Conservation (phyloP, 768 basidiomycete genomes). For the Lactarius hatsudake region DNA sequence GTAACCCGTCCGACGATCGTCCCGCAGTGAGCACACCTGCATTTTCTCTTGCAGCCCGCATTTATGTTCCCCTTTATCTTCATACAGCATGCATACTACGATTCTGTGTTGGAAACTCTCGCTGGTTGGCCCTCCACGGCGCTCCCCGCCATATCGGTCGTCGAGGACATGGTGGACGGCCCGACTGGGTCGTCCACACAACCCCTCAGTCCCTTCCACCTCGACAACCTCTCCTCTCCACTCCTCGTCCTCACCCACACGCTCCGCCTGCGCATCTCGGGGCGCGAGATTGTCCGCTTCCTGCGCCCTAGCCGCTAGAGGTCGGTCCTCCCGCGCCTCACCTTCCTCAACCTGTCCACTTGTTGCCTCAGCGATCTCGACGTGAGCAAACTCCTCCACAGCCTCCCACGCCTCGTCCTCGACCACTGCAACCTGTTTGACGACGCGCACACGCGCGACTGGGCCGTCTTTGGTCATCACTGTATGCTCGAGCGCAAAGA, state of each 20-base stretch:
- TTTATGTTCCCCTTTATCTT: too few relatives aligned
- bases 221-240: conserved; percentile 54
- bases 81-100: conserved; percentile 54
- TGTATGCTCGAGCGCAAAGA: conserved; percentile 43
- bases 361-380: conserved; percentile 54
- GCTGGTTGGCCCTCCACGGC: conserved; percentile 54
- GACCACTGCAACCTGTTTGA: conserved; percentile 62
- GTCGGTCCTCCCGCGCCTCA: conserved; percentile 32
- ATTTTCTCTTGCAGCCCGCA: conserved; percentile 42
- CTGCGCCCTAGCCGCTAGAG: too few relatives aligned
- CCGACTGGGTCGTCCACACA: conserved; percentile 61
- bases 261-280: conserved; percentile 53
- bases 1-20: conserved; percentile 33
- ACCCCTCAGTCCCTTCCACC: conserved; percentile 79
- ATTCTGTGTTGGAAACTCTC: conserved; percentile 63
- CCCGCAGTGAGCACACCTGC: conserved; percentile 37
- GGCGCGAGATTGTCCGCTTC: too few relatives aligned
- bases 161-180: conserved; percentile 44
- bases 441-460: conserved; percentile 49
- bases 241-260: conserved; percentile 45
- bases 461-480: conserved; percentile 47
- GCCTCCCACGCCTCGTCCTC: conserved; percentile 55
- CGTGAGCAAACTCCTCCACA: conserved; percentile 51
- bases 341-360: conserved; percentile 75
- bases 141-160: conserved; percentile 53